phyloP scores from a whole-genome alignment of 257 asterid species.

The Jacaranda copaia region DNA sequence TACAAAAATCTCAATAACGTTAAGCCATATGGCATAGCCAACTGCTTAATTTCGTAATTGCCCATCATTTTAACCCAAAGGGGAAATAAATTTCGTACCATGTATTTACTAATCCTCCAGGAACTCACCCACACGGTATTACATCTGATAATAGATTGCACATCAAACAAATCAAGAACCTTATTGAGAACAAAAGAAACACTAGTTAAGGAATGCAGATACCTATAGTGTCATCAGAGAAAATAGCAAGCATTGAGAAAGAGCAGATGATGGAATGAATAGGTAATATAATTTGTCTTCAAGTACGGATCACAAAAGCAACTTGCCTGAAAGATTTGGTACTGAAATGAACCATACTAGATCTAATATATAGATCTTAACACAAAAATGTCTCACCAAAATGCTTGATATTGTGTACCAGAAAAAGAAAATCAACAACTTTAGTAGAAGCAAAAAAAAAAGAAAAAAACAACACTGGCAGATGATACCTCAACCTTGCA shows the following conservation, averaged over 20 bases:
- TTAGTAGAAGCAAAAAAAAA: neutral
- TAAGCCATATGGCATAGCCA: no score
- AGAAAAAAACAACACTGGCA: slow-evolving; percentile 8
- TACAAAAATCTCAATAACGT: no score
- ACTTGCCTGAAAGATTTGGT: neutral
- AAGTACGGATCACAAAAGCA: neutral
- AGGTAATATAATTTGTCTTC: neutral
- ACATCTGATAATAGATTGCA: neutral
- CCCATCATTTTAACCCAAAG: no score
- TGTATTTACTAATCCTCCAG: neutral
- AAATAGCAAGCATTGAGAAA: neutral
- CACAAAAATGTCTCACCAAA: slow-evolving; percentile 30
- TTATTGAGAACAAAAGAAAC: neutral
- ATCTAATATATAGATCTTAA: neutral
- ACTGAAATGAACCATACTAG: neutral
- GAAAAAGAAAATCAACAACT: slow-evolving; percentile 9
- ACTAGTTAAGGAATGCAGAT: neutral
- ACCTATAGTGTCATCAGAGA: neutral
- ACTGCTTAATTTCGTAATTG: no score
- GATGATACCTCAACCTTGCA: slow-evolving; percentile 18
- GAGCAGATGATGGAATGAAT: neutral
- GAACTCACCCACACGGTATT: neutral
- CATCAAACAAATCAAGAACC: neutral
- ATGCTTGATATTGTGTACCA: slow-evolving; percentile 18
- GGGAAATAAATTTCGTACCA: no score